Conservation (phyloP, 2,329 filamentous ascomycete genomes). For the Emmonsiellopsis sp. region DNA sequence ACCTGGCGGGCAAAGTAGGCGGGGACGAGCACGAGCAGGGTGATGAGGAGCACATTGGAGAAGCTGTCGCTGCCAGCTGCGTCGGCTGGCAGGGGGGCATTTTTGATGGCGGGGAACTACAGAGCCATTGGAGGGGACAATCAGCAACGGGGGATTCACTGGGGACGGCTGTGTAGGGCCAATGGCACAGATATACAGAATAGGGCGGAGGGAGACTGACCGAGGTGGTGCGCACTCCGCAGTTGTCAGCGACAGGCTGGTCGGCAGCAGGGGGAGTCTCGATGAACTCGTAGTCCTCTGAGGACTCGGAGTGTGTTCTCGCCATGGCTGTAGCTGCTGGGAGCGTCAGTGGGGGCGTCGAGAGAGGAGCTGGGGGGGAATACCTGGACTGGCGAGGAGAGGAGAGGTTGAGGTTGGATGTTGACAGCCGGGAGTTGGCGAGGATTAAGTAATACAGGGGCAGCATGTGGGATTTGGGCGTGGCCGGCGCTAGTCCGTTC, state of each 20-base stretch:
- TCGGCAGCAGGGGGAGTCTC: conserved; percentile 50
- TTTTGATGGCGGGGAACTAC: conserved; percentile 82
- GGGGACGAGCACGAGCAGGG: conserved; percentile 60
- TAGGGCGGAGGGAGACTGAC: conserved; percentile 29
- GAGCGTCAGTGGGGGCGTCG: conserved; percentile 20
- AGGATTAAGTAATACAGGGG: background rate
- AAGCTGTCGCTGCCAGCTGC: conserved; percentile 75
- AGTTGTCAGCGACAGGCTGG: conserved; percentile 44
- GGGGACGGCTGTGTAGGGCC: background rate
- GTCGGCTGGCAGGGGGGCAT: conserved; percentile 87
- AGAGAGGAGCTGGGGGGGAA: conserved; percentile 14
- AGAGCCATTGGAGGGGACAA: conserved; percentile 1
- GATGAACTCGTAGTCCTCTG: conserved; percentile 43
- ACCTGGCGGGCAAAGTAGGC: conserved; percentile 74
- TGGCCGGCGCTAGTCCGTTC: too few relatives aligned
- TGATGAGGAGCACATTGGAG: conserved; percentile 69
- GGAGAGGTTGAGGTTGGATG: conserved; percentile 3
- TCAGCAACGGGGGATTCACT: background rate
- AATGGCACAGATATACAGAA: background rate
- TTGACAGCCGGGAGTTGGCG: background rate
- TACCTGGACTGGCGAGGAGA: conserved; percentile 4
- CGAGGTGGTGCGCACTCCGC: conserved; percentile 52
- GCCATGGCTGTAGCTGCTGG: conserved; percentile 20
- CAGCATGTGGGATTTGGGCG: too few relatives aligned
- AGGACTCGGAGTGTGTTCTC: conserved; percentile 35